These are phyloP conservation scores for Gnomoniopsis sp. DNA, from an alignment of 2,329 filamentous ascomycete genomes.

Conservation along the genomic window DNA sequence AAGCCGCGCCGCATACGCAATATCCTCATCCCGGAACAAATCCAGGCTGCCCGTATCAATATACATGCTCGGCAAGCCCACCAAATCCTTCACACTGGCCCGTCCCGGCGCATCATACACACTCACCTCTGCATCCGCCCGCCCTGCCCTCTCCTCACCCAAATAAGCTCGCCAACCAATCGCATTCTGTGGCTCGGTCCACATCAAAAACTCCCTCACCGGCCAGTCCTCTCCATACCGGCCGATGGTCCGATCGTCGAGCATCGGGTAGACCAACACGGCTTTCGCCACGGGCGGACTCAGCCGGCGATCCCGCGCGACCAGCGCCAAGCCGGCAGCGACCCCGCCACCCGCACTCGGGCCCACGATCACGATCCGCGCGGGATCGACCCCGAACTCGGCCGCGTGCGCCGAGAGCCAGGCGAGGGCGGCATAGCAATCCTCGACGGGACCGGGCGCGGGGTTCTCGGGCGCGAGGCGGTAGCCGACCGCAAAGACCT, in stretches of 20 bases:
- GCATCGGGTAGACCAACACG: slow-evolving; percentile 26
- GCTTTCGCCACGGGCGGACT: slow-evolving; percentile 25
- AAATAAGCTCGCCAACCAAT: slow-evolving; percentile 8
- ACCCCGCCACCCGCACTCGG: slow-evolving; percentile 7
- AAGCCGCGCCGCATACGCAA: slow-evolving; percentile 30
- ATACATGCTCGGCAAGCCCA: slow-evolving; percentile 33
- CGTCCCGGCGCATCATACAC: slow-evolving; percentile 22
- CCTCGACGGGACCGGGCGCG: slow-evolving; percentile 38
- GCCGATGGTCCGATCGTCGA: slow-evolving; percentile 22
- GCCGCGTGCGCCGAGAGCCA: slow-evolving; percentile 30
- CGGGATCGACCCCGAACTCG: background rate
- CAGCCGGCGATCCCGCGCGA: slow-evolving; percentile 27
- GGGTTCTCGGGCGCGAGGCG: slow-evolving; percentile 42
- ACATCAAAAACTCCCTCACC: background rate
- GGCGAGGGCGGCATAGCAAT: slow-evolving; percentile 21
- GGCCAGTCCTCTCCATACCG: slow-evolving; percentile 1
- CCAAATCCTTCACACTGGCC: slow-evolving; percentile 21
- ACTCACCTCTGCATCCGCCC: slow-evolving; percentile 9
- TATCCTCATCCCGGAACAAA: slow-evolving; percentile 33
- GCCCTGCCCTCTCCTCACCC: slow-evolving; percentile 2
- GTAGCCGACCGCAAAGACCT: slow-evolving; percentile 37
- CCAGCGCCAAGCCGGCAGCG: slow-evolving; percentile 29
- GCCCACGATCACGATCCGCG: slow-evolving; percentile 1
- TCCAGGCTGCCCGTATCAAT: slow-evolving; percentile 37
- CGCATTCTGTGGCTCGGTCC: background rate